Base-by-base conservation (phyloP, 208 protist species). In the Acanthamoeba triangularis region DNA sequence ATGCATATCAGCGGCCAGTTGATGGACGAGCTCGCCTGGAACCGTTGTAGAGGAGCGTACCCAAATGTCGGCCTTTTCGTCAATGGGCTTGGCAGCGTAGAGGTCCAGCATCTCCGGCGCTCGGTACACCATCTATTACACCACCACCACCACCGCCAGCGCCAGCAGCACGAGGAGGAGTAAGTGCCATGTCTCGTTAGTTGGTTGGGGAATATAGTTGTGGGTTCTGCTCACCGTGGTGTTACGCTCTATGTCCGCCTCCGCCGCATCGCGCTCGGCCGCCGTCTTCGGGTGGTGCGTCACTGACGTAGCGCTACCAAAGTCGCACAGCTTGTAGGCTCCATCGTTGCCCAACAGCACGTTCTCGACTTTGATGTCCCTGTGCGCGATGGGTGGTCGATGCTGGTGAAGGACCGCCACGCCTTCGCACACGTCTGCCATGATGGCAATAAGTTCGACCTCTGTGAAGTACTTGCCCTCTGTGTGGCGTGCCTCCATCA, bases 291-390 rank as follows among this genome's bases (percentile, higher is more conserved):
- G 90, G 44, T 80, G 69, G 30, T 94, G 90, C 41, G 37, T 59
- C 28, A 82, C 47, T 3, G 90, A 56, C 1, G 90, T 94, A 25
- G 90, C 59, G 49, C 90, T 94, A 25, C 90, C 90, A 94, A 94
- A 94, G 54, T 94, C 90, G 35, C 90, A 94, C 41, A 94, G 90
- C 67, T 94, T 94, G 90, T 94, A 94, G 49, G 67, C 90, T 14
- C 90, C 90, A 59, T 94, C 67, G 47, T 80, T 94, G 54, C 67
- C 90, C 67, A 94, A 23, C 37, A 94, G 65, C 59, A 94, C 90
- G 33, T 94, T 94, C 69, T 94, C 90, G 25, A 80, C 90, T 80
- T 94, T 94, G 37, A 94, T 94, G 13, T 94, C 90, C 69, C 90
- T 47, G 28, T 94, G 90, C 6, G 90, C 90, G 10, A 94, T 59